phyloP scores from a whole-genome alignment of 2,329 filamentous ascomycete species.

The Ophiostoma montium region DNA sequence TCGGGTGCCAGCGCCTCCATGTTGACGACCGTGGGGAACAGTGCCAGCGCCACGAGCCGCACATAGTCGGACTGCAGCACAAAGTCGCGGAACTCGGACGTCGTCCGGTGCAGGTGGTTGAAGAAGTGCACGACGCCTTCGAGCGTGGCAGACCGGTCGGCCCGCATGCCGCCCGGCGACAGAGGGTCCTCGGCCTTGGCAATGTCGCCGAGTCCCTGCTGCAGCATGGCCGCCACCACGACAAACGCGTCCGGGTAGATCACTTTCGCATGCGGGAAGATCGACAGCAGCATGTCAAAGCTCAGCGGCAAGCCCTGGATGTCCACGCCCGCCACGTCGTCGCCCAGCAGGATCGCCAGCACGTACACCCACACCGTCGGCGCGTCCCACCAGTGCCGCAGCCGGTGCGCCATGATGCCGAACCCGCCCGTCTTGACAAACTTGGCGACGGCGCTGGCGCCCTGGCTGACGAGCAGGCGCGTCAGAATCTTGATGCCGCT shows the following conservation, averaged over 20 bases:
- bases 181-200: constrained; percentile 35
- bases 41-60: constrained; percentile 59
- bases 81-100: constrained; percentile 68
- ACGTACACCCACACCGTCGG: constrained; percentile 75
- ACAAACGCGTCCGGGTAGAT: constrained; percentile 64
- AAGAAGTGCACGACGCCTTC: constrained; percentile 69
- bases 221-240: constrained; percentile 75
- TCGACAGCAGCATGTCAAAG: constrained; percentile 46
- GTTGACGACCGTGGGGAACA: constrained; percentile 82
- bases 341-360: constrained; percentile 77
- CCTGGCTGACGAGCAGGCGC: constrained; percentile 70
- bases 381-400: constrained; percentile 82
- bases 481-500: constrained; percentile 72
- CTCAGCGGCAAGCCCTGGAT: constrained; percentile 34
- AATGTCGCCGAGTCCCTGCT: constrained; percentile 64
- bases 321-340: constrained; percentile 62
- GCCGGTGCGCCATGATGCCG: constrained; percentile 63
- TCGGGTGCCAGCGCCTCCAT: constrained; percentile 72
- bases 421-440: constrained; percentile 87
- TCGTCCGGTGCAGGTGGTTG: constrained; percentile 62
- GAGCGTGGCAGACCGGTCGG: constrained; percentile 49
- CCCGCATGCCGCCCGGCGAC: constrained; percentile 19
- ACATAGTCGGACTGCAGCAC: constrained; percentile 67
- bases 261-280: constrained; percentile 51
- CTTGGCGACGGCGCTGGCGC: constrained; percentile 66